Evolutionary conservation across 2,329 filamentous ascomycete species (phyloP), one percentile per base, ranked within the genome.

Genomic region (Arthrobotrys iridis): DNA sequence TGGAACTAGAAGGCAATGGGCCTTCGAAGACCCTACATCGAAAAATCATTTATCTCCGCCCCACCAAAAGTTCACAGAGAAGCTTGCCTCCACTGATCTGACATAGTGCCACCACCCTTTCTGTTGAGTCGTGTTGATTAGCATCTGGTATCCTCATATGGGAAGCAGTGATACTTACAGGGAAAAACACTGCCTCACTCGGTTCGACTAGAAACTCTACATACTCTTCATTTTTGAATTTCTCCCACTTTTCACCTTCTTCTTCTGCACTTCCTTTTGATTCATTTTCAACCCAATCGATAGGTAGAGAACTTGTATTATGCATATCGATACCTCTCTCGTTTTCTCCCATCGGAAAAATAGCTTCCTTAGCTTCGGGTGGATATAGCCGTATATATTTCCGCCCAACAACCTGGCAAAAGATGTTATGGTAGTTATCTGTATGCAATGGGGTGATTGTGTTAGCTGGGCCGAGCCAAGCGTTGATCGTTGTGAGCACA

Each of bases 21-120:
- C 41, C n/a, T 45, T 18, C 15, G 41, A 7, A 10, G 7, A 10
- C 28, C 28, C 10, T 52, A 33, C 22, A 20, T 33, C 26, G n/a
- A n/a, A 18, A 52, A 8, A 24, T 48, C 22, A 55, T 58, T 28
- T n/a, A 26, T 43, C 50, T 10, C 52, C 59, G 13, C 91, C 91
- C 91, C 92, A 99, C 95, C 95, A 99, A 80, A 97, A 98, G 80
- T 93, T 97, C 10, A 98, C 93, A 78, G 93, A 97, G 80, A 96
- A 93, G 80, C 94, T 97, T 18, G 92, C 88, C 67, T 88, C 93
- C 79, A 98, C 81, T 57, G 93, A 93, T 73, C 91, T 86, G 2
- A 98, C 92, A 82, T 97, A 98, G 84, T 99, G 95, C 95, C 95
- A 99, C 94, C 95, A 99, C 0, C 94, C 95, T 50, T 57, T 60